phyloP scores from a whole-genome alignment of 2,329 filamentous ascomycete genomes.

The Neopestalotiopsis sp. region DNA sequence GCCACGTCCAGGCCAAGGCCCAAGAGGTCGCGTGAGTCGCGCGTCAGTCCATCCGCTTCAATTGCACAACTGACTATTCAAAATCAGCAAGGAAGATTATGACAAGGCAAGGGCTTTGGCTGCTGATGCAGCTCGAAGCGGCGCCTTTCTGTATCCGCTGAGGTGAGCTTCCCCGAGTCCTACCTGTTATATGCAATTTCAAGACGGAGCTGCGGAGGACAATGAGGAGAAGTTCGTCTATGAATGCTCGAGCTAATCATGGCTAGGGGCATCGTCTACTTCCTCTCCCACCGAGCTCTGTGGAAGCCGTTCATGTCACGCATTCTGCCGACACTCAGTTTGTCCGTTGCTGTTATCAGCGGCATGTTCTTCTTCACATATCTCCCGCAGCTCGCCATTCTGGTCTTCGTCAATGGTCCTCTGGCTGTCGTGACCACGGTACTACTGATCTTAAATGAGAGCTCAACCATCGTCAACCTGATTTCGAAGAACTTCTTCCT shows the following conservation, averaged over 20 bases:
- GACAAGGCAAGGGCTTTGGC: constrained; percentile 68
- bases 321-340: constrained; percentile 65
- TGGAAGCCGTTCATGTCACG: constrained; percentile 64
- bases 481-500: constrained; percentile 75
- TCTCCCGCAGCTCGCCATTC: constrained; percentile 79
- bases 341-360: constrained; percentile 74
- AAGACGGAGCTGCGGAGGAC: no score
- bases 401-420: constrained; percentile 85
- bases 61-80: constrained; percentile 18
- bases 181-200: neutral
- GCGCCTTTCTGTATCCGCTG: constrained; percentile 85
- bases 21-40: constrained; percentile 52
- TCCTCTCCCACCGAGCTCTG: constrained; percentile 57
- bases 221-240: no score
- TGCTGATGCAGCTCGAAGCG: constrained; percentile 73
- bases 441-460: constrained; percentile 69
- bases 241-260: constrained; percentile 5
- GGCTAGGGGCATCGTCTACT: constrained; percentile 61
- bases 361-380: constrained; percentile 92
- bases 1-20: constrained; percentile 47
- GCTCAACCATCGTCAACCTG: constrained; percentile 61
- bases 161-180: constrained; percentile 46
- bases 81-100: constrained; percentile 69
- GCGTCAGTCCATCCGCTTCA: neutral
- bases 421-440: constrained; percentile 76